These are phyloP conservation scores for Dendrothele bispora DNA, from an alignment of 768 basidiomycete species.

Conservation along the genomic window DNA sequence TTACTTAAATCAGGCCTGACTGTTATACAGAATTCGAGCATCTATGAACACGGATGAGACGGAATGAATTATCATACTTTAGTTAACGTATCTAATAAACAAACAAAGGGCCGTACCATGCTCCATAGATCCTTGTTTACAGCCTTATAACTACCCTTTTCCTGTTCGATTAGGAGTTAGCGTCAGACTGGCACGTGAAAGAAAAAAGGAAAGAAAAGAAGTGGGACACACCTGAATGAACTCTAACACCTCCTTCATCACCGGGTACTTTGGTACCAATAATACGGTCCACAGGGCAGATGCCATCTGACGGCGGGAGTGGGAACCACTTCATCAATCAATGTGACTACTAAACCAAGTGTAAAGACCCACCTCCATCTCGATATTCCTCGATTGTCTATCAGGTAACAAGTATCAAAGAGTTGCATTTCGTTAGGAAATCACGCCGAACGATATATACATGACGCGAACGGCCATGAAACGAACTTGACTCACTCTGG, in stretches of 20 bases:
- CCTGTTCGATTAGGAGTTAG: conserved; percentile 35
- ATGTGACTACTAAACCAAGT: neutral
- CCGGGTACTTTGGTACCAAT: conserved; percentile 62
- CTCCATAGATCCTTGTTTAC: conserved; percentile 85
- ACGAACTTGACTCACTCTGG: conserved; percentile 61
- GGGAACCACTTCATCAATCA: neutral
- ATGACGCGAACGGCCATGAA: neutral
- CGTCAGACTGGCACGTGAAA: neutral
- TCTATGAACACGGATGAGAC: conserved; percentile 37
- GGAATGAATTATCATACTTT: neutral
- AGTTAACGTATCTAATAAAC: too few relatives aligned
- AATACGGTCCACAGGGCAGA: conserved; percentile 76
- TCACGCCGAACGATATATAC: neutral
- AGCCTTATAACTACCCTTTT: conserved; percentile 64
- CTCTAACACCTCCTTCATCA: conserved; percentile 62
- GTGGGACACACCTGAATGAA: conserved; percentile 58
- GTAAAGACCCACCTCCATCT: conserved; percentile 68
- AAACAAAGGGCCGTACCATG: conserved; percentile 53
- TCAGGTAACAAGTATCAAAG: neutral
- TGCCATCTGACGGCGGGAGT: conserved; percentile 57
- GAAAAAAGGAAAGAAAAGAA: neutral
- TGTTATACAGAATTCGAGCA: conserved; percentile 73
- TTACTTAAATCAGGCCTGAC: conserved; percentile 58
- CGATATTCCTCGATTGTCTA: conserved; percentile 74
- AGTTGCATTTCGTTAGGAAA: conserved; percentile 1